phyloP scores from a whole-genome alignment of 495 filamentous ascomycete species.

The Annulohypoxylon bovei region DNA sequence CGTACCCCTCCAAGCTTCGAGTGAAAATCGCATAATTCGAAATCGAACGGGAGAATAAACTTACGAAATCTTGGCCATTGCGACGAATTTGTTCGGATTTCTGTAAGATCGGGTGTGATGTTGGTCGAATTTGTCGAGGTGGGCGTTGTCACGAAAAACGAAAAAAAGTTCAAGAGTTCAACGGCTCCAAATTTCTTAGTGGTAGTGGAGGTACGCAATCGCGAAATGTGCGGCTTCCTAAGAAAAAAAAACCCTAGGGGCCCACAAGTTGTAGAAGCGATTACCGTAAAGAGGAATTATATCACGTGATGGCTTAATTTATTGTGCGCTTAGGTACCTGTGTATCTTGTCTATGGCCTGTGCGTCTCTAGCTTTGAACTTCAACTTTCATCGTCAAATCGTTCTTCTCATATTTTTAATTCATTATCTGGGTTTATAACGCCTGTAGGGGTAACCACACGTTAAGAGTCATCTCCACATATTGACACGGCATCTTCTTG shows the following conservation, averaged over 20 bases:
- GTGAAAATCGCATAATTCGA: conserved; percentile 15
- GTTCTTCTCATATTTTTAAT: too few species aligned
- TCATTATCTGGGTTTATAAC: neutral
- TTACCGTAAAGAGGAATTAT: conserved; percentile 9
- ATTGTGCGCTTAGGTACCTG: neutral
- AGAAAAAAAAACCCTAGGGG: conserved; percentile 40
- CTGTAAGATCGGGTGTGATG: conserved; percentile 21
- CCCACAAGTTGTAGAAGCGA: conserved; percentile 35
- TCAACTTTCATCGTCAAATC: neutral
- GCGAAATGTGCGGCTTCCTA: conserved; percentile 35
- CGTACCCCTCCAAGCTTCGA: conserved; percentile 17
- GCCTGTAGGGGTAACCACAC: neutral
- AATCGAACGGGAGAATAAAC: conserved; percentile 41
- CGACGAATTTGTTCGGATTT: conserved; percentile 47
- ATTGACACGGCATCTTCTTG: neutral
- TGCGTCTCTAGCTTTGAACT: neutral
- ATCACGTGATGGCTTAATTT: conserved; percentile 15
- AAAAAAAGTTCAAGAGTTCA: conserved; percentile 12
- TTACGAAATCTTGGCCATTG: conserved; percentile 65
- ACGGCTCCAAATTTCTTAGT: conserved; percentile 36
- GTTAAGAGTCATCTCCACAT: neutral
- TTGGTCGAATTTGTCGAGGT: conserved; percentile 17
- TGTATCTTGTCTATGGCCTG: neutral
- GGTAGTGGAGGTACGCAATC: conserved; percentile 12
- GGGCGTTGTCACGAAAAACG: conserved; percentile 21